These are phyloP conservation scores for Penicillium sp. DNA, from an alignment of 2,329 filamentous ascomycete genomes.

Conservation along the genomic window DNA sequence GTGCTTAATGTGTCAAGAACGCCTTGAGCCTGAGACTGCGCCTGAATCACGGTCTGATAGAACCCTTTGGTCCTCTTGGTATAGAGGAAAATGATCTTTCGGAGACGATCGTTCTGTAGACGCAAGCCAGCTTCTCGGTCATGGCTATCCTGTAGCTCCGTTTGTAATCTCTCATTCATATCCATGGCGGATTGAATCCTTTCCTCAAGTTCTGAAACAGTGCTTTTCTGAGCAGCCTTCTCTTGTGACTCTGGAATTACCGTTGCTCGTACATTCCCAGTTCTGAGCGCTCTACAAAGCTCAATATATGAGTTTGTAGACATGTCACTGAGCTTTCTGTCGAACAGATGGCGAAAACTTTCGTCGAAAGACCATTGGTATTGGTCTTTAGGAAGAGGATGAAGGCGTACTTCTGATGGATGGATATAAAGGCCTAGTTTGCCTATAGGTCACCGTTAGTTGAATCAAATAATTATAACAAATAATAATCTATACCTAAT, in stretches of 20 bases:
- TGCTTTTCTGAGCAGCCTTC: not conserved
- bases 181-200: slow-evolving; percentile 1
- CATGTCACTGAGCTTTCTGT: slow-evolving; percentile 7
- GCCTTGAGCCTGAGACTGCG: not conserved
- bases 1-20: slow-evolving; percentile 1
- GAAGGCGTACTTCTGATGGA: slow-evolving; percentile 7
- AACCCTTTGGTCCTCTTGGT: not conserved
- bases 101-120: slow-evolving; percentile 1
- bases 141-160: slow-evolving; percentile 1
- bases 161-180: slow-evolving; percentile 3
- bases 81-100: not conserved
- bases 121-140: slow-evolving; percentile 1
- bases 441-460: not conserved
- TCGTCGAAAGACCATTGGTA: slow-evolving; percentile 3
- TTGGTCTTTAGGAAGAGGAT: slow-evolving; percentile 3
- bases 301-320: slow-evolving; percentile 7
- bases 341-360: slow-evolving; percentile 3
- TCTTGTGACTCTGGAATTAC: not conserved
- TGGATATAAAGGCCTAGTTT: not conserved
- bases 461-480: slow-evolving; percentile 1
- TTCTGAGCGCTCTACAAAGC: slow-evolving; percentile 1
- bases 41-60: not conserved
- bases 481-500: not conserved
- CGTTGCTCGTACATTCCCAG: slow-evolving; percentile 1
- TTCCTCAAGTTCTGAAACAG: slow-evolving; percentile 1